Percentiles rank a stretch among this genome's conserved stretches.
Evolutionary conservation across 495 filamentous ascomycete genomes (phyloP).

Genomic region (Cladorrhinum samala): DNA sequence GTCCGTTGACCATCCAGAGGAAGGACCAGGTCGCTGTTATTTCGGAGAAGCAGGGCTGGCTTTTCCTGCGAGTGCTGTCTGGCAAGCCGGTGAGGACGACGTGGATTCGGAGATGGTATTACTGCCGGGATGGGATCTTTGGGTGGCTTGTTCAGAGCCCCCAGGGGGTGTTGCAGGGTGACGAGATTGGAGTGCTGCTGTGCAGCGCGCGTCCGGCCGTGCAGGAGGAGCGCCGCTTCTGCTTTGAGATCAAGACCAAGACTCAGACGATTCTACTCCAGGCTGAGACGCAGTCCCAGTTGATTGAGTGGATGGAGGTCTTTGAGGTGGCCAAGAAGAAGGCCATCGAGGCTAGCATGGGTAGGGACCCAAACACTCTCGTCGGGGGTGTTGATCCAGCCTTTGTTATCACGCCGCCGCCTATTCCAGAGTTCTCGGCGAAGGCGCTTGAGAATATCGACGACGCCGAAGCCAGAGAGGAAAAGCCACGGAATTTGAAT

Average conservation of each 20-base stretch:
- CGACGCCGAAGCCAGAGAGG: constrained; percentile 40
- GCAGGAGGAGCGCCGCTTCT: constrained; percentile 89
- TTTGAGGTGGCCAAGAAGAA: constrained; percentile 92
- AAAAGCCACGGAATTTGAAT: constrained; percentile 60
- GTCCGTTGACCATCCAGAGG: constrained; percentile 51
- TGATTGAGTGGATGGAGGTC: constrained; percentile 85
- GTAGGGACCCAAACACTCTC: constrained; percentile 49
- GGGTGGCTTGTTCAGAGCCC: constrained; percentile 87
- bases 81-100: constrained; percentile 82
- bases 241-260: constrained; percentile 98
- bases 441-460: constrained; percentile 63
- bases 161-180: constrained; percentile 88
- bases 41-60: constrained; percentile 89
- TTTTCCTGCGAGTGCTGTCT: constrained; percentile 73
- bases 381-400: constrained; percentile 68
- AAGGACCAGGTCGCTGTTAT: constrained; percentile 39
- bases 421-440: constrained; percentile 81
- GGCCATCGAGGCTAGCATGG: constrained; percentile 72
- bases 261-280: constrained; percentile 84
- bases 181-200: constrained; percentile 90
- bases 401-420: constrained; percentile 84
- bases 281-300: constrained; percentile 82
- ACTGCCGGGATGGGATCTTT: constrained; percentile 90
- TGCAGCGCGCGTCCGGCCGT: constrained; percentile 87
- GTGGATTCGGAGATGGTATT: constrained; percentile 93